These are phyloP conservation scores for Exophiala dermatitidis DNA, from an alignment of 2,329 filamentous ascomycete species.

Conservation along the genomic window DNA sequence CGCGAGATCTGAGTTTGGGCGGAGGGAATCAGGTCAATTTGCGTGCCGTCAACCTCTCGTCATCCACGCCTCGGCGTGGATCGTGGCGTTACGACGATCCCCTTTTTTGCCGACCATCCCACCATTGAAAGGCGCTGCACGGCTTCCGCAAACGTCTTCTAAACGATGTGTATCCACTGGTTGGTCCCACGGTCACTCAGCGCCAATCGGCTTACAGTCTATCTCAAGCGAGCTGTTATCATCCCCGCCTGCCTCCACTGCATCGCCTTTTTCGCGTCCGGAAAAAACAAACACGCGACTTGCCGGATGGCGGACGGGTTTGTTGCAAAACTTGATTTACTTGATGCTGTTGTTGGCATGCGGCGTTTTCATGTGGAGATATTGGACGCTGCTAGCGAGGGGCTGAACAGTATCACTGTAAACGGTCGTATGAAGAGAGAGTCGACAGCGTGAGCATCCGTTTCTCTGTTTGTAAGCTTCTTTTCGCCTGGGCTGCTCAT, in stretches of 20 bases:
- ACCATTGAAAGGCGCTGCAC: background rate
- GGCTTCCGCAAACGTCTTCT: background rate
- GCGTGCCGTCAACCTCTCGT: conserved; percentile 12
- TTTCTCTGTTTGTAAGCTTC: conserved; percentile 1
- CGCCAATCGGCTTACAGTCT: conserved; percentile 10
- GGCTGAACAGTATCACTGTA: background rate
- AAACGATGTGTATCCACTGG: background rate
- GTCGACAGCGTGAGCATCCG: conserved; percentile 4
- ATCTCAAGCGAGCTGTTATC: conserved; percentile 11
- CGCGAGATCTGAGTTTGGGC: conserved; percentile 23
- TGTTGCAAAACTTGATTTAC: conserved; percentile 10
- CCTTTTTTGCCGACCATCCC: conserved; percentile 6
- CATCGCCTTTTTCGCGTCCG: background rate
- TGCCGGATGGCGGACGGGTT: background rate
- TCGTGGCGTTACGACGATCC: conserved; percentile 7
- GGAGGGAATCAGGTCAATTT: conserved; percentile 10
- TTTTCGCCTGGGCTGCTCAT: conserved; percentile 2
- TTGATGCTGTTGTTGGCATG: background rate
- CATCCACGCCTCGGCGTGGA: conserved; percentile 14
- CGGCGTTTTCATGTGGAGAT: background rate
- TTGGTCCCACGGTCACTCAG: background rate
- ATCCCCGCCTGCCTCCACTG: conserved; percentile 11
- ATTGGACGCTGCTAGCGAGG: background rate
- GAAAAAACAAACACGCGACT: conserved; percentile 10
- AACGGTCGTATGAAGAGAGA: background rate